Conservation (phyloP, 1,284 basidiomycete species). For the Fomitopsis pinicola region DNA sequence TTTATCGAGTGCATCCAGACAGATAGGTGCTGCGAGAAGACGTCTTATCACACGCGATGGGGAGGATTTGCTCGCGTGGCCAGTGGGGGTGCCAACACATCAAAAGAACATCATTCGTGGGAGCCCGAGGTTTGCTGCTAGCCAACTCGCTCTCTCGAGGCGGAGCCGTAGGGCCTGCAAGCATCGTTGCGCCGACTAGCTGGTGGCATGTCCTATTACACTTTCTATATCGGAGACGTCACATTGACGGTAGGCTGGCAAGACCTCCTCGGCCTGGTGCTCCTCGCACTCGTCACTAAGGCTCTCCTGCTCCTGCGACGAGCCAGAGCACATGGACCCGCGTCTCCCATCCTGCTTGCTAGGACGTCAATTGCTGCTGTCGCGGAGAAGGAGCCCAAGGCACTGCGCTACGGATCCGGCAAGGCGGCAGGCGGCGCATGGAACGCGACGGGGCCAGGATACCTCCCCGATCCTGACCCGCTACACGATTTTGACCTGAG, state of each 20-base stretch:
- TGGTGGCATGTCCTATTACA: not conserved
- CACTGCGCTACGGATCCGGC: constrained; percentile 3
- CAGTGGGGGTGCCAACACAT: too few species aligned
- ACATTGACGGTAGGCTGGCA: not conserved
- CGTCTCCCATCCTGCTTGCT: not conserved
- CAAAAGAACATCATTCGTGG: not conserved
- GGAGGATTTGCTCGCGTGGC: not conserved
- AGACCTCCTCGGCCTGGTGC: not conserved
- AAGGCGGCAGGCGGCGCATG: constrained; percentile 3
- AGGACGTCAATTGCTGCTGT: not conserved
- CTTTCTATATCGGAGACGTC: not conserved
- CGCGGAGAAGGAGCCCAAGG: constrained; percentile 2
- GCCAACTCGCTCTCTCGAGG: not conserved
- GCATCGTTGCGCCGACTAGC: too few species aligned
- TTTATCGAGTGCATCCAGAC: not conserved
- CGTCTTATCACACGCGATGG: not conserved
- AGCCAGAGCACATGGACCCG: not conserved
- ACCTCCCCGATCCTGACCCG: constrained; percentile 28
- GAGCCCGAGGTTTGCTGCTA: not conserved
- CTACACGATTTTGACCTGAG: constrained; percentile 24
- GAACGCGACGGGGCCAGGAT: constrained; percentile 7
- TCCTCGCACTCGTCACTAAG: not conserved
- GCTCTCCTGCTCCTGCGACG: not conserved
- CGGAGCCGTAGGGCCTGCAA: too few species aligned
- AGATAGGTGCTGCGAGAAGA: not conserved